Conservation (phyloP, 2,329 filamentous ascomycete genomes). For the Phyllosticta citriasiana region DNA sequence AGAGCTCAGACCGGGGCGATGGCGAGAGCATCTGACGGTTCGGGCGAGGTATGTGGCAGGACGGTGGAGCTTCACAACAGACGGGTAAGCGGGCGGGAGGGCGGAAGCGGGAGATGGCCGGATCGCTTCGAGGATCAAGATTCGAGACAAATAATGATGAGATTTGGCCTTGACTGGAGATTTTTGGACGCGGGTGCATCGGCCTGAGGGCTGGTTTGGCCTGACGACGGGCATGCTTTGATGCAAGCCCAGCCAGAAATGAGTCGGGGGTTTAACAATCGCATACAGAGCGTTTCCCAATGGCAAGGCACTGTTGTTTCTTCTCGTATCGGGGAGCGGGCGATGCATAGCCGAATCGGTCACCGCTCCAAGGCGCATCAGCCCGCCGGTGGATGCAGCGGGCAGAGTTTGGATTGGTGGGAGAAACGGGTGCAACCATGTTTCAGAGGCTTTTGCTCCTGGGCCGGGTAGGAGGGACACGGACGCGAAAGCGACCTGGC, state of each 20-base stretch:
- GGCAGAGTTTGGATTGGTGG: background rate
- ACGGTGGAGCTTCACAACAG: background rate
- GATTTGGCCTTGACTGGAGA: background rate
- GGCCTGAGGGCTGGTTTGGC: background rate
- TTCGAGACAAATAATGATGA: background rate
- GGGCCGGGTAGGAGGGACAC: conserved; percentile 1
- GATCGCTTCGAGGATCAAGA: background rate
- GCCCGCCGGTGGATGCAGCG: background rate
- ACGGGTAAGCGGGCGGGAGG: conserved; percentile 1
- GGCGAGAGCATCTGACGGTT: background rate
- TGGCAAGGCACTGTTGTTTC: background rate
- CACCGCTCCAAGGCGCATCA: background rate
- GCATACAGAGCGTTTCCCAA: conserved; percentile 3
- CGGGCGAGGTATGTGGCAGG: background rate
- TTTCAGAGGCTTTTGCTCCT: conserved; percentile 8
- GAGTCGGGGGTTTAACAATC: conserved; percentile 2
- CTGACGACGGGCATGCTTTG: background rate
- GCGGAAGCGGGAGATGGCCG: background rate
- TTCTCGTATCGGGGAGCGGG: background rate
- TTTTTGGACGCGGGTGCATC: background rate
- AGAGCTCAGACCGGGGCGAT: background rate
- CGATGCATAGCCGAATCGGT: conserved; percentile 6
- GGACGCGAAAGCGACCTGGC: conserved; percentile 6
- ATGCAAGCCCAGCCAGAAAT: conserved; percentile 4
- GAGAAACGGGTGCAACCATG: conserved; percentile 2